phyloP scores from a whole-genome alignment of 371 early-diverging fungal species.

The Zychaea mexicana region DNA sequence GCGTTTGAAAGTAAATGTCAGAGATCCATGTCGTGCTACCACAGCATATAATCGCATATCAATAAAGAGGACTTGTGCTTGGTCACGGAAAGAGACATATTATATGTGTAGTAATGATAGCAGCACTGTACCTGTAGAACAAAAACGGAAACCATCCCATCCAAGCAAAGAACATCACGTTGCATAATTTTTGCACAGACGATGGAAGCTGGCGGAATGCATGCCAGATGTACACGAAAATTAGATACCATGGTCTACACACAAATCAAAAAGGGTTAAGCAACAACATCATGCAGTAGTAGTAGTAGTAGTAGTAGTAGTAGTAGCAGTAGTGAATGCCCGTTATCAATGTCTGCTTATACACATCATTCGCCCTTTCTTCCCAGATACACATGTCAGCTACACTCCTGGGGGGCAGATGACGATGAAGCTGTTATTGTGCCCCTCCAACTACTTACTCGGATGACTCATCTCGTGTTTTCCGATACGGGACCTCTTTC shows the following conservation, averaged over 20 bases:
- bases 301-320: too few relatives aligned
- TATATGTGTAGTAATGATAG: too few relatives aligned
- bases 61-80: not conserved
- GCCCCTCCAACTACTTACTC: too few relatives aligned
- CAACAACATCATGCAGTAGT: too few relatives aligned
- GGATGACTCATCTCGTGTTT: not conserved
- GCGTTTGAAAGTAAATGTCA: constrained; percentile 49
- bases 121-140: constrained; percentile 61
- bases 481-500: constrained; percentile 46
- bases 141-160: constrained; percentile 83
- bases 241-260: constrained; percentile 48
- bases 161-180: constrained; percentile 81
- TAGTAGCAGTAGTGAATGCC: too few relatives aligned
- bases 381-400: too few relatives aligned
- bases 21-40: constrained; percentile 59
- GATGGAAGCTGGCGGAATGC: constrained; percentile 58
- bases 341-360: too few relatives aligned
- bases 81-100: not conserved
- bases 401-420: too few relatives aligned
- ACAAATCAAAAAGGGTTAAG: not conserved
- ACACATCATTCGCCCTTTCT: too few relatives aligned
- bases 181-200: constrained; percentile 67
- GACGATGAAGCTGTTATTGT: too few relatives aligned
- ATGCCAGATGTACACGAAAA: constrained; percentile 53
- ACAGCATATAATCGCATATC: not conserved